Evolutionary conservation across 1,284 basidiomycete species (phyloP).

Genomic region (Porodaedalea pini): DNA sequence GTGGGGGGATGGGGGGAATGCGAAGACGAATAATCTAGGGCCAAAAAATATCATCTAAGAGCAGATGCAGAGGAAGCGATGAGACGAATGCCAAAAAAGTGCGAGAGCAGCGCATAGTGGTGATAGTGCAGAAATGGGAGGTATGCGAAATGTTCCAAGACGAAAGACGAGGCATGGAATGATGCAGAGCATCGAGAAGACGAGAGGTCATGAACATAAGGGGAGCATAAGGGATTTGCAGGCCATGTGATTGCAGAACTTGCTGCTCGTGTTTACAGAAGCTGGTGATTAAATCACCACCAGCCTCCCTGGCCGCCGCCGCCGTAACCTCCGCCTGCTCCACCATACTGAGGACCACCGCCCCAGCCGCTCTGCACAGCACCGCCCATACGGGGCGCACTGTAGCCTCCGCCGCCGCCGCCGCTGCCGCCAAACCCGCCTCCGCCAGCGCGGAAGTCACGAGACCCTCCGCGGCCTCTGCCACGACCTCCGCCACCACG

Average conservation of each 20-base stretch:
- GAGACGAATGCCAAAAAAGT: conserved; percentile 50
- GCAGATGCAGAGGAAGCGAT: conserved; percentile 46
- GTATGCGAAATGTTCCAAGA: conserved; percentile 29
- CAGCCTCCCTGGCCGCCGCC: conserved; percentile 33
- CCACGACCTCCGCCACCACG: conserved; percentile 60
- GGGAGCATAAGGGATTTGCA: conserved; percentile 7
- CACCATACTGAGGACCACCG: conserved; percentile 25
- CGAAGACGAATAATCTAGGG: conserved; percentile 48
- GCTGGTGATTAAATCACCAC: conserved; percentile 37
- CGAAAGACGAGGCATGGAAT: conserved; percentile 16
- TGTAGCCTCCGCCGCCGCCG: conserved; percentile 26
- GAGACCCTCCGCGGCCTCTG: conserved; percentile 42
- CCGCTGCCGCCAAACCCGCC: conserved; percentile 35
- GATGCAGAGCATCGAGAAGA: conserved; percentile 3
- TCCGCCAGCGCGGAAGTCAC: conserved; percentile 46
- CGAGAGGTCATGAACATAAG: conserved; percentile 13
- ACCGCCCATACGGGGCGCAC: conserved; percentile 26
- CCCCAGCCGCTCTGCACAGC: conserved; percentile 32
- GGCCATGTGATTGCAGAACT: background rate
- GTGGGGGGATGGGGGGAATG: conserved; percentile 46
- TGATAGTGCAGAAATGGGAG: conserved; percentile 12
- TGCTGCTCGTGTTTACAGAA: background rate
- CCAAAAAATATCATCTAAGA: conserved; percentile 49
- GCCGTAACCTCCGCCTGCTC: conserved; percentile 35
- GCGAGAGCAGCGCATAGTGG: conserved; percentile 57